Evolutionary conservation across 2,329 filamentous ascomycete species (phyloP).

Genomic region (Parastagonospora nodorum): DNA sequence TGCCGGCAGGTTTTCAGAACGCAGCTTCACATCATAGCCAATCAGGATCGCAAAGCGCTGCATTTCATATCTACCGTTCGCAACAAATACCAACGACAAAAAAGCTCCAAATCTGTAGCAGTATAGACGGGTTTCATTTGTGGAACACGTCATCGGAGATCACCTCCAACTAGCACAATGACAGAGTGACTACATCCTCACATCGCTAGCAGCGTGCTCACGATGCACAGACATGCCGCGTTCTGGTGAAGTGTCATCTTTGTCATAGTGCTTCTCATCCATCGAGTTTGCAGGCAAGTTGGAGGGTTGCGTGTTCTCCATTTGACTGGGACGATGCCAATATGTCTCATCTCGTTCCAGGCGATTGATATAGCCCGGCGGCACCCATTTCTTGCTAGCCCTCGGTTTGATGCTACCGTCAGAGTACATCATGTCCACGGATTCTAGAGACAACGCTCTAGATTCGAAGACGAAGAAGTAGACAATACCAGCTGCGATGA

Average conservation of each 20-base stretch:
- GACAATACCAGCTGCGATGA: constrained; percentile 33
- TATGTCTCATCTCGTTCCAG: constrained; percentile 34
- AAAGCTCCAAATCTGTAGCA: too few relatives aligned
- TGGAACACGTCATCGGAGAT: too few relatives aligned
- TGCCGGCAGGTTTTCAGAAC: constrained; percentile 5
- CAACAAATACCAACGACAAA: too few relatives aligned
- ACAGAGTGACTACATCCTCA: too few relatives aligned
- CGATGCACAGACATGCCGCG: constrained; percentile 28
- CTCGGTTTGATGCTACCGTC: constrained; percentile 30
- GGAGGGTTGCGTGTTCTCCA: constrained; percentile 11
- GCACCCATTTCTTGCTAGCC: constrained; percentile 42
- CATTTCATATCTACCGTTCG: neutral
- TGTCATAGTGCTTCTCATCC: constrained; percentile 24
- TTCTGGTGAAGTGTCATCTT: constrained; percentile 26
- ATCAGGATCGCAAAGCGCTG: constrained; percentile 3
- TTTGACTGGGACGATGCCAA: constrained; percentile 29
- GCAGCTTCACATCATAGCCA: too few relatives aligned
- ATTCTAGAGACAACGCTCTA: constrained; percentile 42
- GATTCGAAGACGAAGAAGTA: constrained; percentile 46
- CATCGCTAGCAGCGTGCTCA: constrained; percentile 13
- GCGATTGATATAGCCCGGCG: constrained; percentile 37
- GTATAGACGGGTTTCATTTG: too few relatives aligned
- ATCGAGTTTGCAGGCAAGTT: constrained; percentile 10
- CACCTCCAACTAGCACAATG: too few relatives aligned
- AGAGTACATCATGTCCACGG: constrained; percentile 44